A percentile compares a stretch with the other conserved stretches of the same genome.
phyloP scores from a whole-genome alignment of 805 yeast genomes.

The Monosporozyma unispora region DNA sequence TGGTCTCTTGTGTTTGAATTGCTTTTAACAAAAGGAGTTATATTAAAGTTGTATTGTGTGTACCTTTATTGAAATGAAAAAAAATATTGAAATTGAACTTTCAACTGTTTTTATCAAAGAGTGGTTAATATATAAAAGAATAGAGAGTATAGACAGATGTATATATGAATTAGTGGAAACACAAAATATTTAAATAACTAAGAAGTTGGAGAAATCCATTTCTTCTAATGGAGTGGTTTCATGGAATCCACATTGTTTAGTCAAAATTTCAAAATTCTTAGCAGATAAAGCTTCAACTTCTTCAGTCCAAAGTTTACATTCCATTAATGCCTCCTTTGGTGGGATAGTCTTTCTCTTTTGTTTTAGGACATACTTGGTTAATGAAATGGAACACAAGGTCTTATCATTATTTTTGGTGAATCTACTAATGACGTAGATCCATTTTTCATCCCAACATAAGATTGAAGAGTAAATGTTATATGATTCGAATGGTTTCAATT shows the following conservation, averaged over 20 bases:
- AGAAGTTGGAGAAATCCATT: neutral
- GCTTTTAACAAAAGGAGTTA: no score
- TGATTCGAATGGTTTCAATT: constrained; percentile 56
- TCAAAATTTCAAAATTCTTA: constrained; percentile 30
- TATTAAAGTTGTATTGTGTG: no score
- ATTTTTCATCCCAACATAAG: constrained; percentile 78
- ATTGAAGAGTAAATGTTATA: constrained; percentile 52
- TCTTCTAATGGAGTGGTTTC: constrained; percentile 21
- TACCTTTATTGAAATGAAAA: no score
- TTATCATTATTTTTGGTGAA: constrained; percentile 39
- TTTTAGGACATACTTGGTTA: constrained; percentile 78
- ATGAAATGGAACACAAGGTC: constrained; percentile 46
- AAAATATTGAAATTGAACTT: no score
- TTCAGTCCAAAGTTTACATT: constrained; percentile 47
- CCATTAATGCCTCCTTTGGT: constrained; percentile 51
- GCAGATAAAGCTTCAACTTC: constrained; percentile 37
- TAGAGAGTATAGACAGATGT: neutral
- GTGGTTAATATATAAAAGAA: neutral
- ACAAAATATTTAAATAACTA: neutral
- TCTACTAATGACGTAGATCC: constrained; percentile 65
- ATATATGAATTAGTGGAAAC: neutral
- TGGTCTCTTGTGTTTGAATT: neutral
- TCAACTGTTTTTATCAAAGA: no score
- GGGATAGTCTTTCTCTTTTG: constrained; percentile 64
- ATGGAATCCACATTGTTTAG: constrained; percentile 25